Conservation (phyloP, 305 asterid species). For the Solanum hybrid region DNA sequence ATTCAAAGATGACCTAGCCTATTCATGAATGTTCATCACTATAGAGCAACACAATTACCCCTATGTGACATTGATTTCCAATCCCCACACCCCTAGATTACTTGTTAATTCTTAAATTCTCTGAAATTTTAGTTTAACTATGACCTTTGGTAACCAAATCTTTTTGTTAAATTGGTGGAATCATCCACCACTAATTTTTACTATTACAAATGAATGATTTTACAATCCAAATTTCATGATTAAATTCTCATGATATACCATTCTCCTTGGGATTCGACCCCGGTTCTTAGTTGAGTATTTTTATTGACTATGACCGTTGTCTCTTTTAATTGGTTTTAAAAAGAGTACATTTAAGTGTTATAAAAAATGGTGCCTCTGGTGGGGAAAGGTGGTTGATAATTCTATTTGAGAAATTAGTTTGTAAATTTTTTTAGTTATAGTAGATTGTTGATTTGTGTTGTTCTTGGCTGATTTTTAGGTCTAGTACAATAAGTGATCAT, state of each 20-base stretch:
- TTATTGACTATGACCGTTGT: neutral
- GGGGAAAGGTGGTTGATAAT: neutral
- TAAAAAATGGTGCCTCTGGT: neutral
- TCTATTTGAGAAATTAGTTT: neutral
- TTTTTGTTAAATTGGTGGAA: neutral
- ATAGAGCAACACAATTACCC: too few species aligned
- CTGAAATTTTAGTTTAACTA: neutral
- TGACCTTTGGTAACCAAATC: neutral
- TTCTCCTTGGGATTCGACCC: neutral
- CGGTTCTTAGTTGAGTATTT: neutral
- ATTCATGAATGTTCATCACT: too few species aligned
- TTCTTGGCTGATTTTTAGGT: neutral
- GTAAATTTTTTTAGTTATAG: neutral
- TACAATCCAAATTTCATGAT: neutral
- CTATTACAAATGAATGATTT: neutral
- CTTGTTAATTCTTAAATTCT: neutral
- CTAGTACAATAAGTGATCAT: neutral
- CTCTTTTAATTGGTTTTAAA: neutral
- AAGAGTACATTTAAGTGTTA: neutral
- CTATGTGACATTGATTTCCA: neutral
- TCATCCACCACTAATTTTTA: neutral
- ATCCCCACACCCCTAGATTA: neutral
- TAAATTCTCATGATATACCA: neutral
- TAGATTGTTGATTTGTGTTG: neutral
- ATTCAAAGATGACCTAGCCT: too few species aligned